These are phyloP conservation scores for Obelidium mucronatum DNA, from an alignment of 192 early-diverging fungal species.

Conservation along the genomic window DNA sequence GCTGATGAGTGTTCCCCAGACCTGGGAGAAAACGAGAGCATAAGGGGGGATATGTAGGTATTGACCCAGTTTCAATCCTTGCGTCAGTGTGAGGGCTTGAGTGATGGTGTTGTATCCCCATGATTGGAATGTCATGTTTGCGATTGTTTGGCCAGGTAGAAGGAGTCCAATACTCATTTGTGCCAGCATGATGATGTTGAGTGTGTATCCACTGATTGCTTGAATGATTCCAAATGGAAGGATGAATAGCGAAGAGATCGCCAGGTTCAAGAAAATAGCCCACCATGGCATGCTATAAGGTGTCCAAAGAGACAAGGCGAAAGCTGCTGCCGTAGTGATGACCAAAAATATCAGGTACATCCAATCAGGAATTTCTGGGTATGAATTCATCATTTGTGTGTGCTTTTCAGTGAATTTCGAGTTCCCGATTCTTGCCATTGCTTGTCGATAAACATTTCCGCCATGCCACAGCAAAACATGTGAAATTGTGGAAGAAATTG, in stretches of 20 bases:
- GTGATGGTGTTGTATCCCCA: conserved; percentile 79
- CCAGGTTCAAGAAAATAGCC: conserved; percentile 43
- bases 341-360: conserved; percentile 21
- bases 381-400: conserved; percentile 32
- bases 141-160: conserved; percentile 68
- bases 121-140: conserved; percentile 83
- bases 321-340: conserved; percentile 24
- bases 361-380: conserved; percentile 41
- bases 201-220: conserved; percentile 52
- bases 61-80: conserved; percentile 77
- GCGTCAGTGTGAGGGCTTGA: conserved; percentile 75
- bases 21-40: conserved; percentile 57
- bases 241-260: conserved; percentile 38
- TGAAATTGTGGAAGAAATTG: conserved; percentile 58
- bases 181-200: conserved; percentile 64
- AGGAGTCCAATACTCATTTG: conserved; percentile 69
- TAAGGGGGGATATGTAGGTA: conserved; percentile 74
- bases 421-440: conserved; percentile 21
- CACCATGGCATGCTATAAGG: conserved; percentile 34
- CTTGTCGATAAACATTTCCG: conserved; percentile 19
- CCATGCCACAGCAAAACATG: conserved; percentile 72
- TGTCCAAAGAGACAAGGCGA: background rate
- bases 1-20: conserved; percentile 66
- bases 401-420: conserved; percentile 7
- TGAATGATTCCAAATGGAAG: conserved; percentile 71